Conservation (phyloP, 169 alveolate genomes). For the Cytauxzoon felis region DNA sequence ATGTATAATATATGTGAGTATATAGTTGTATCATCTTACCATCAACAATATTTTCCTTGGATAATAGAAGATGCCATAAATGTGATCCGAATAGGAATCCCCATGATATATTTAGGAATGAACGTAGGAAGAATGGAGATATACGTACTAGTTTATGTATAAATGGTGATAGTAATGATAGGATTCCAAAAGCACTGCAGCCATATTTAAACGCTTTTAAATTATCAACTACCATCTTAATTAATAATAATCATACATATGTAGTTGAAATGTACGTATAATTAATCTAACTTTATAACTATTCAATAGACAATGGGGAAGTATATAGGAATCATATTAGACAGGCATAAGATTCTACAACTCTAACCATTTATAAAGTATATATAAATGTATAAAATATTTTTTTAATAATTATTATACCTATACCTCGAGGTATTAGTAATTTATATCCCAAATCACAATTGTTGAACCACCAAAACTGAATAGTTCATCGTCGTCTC, state of each 20-base stretch:
- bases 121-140: conserved; percentile 58
- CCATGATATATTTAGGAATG: conserved; percentile 70
- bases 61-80: conserved; percentile 55
- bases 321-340: not conserved
- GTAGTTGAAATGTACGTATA: not conserved
- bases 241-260: not conserved
- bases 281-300: not conserved
- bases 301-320: not conserved
- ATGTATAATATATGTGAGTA: too few relatives aligned
- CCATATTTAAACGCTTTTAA: too few relatives aligned
- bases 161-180: conserved; percentile 44
- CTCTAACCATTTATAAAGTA: not conserved
- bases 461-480: conserved; percentile 42
- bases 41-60: conserved; percentile 1
- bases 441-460: conserved; percentile 53
- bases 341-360: not conserved
- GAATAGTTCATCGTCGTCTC: conserved; percentile 33
- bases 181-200: conserved; percentile 36
- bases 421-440: too few relatives aligned
- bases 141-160: conserved; percentile 38
- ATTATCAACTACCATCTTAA: too few relatives aligned
- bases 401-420: not conserved
- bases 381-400: not conserved
- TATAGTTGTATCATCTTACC: too few relatives aligned
- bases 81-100: conserved; percentile 73